Conservation (phyloP, 73 alveolate genomes). For the Blepharisma japonicum region DNA sequence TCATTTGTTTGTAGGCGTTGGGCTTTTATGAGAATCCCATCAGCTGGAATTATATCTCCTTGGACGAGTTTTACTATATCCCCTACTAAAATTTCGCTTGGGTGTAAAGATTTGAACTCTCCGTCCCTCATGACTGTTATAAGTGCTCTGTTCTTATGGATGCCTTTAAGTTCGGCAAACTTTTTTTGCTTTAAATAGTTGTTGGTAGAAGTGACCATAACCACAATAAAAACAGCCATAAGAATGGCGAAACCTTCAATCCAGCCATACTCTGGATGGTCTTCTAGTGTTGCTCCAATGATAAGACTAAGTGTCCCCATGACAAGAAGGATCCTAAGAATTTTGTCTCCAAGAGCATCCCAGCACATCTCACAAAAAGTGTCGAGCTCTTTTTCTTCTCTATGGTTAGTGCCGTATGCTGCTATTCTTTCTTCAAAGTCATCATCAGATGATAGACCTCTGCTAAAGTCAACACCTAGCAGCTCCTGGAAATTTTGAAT, state of each 20-base stretch:
- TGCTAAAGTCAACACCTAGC: constrained; percentile 38
- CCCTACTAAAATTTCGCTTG: constrained; percentile 78
- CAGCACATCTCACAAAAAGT: constrained; percentile 47
- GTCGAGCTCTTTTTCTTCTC: constrained; percentile 44
- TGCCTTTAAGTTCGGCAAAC: constrained; percentile 39
- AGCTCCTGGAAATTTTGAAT: constrained; percentile 27
- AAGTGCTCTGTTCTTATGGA: constrained; percentile 36
- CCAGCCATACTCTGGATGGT: constrained; percentile 74
- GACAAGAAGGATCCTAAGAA: constrained; percentile 61
- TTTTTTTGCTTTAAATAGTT: constrained; percentile 66
- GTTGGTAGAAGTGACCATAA: constrained; percentile 65
- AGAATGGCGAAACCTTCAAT: constrained; percentile 80
- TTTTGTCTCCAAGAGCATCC: constrained; percentile 73
- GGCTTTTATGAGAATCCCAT: constrained; percentile 74
- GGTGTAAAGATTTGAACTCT: constrained; percentile 43
- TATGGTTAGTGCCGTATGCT: constrained; percentile 61
- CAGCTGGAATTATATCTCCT: constrained; percentile 92
- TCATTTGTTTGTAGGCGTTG: constrained; percentile 81
- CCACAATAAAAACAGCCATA: constrained; percentile 74
- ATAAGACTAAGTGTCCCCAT: constrained; percentile 68
- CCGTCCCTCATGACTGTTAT: constrained; percentile 81
- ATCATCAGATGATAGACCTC: constrained; percentile 33
- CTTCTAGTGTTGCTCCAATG: constrained; percentile 56
- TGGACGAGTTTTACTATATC: constrained; percentile 74
- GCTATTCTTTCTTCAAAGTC: constrained; percentile 44